A percentile compares a stretch with the other conserved stretches of the same genome.
These are phyloP conservation scores for Apophysomyces elegans DNA, from an alignment of 371 early-diverging fungal genomes.

Conservation along the genomic window DNA sequence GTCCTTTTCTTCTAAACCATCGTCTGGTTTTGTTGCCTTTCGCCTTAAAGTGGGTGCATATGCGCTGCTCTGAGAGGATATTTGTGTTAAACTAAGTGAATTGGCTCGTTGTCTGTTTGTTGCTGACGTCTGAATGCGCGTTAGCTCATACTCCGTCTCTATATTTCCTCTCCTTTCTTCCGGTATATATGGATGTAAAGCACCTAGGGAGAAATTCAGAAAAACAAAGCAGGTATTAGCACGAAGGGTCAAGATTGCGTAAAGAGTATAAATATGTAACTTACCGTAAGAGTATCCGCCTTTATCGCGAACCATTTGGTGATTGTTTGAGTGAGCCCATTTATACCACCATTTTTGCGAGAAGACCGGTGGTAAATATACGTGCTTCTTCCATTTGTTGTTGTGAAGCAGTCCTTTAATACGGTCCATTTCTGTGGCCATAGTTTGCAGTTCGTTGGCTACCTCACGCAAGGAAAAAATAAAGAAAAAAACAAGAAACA, in stretches of 20 bases:
- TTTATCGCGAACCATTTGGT: conserved; percentile 47
- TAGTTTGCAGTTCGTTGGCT: conserved; percentile 55
- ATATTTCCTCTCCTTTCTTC: conserved; percentile 27
- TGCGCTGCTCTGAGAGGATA: background rate
- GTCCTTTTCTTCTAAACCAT: background rate
- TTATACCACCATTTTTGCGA: conserved; percentile 59
- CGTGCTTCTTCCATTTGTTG: conserved; percentile 24
- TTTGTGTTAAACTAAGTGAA: background rate
- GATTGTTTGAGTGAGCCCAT: conserved; percentile 50
- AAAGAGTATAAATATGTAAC: background rate
- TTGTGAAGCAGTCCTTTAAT: conserved; percentile 37
- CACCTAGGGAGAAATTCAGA: conserved; percentile 14
- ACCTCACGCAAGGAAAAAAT: conserved; percentile 65
- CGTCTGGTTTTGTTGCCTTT: background rate
- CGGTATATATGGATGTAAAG: conserved; percentile 28
- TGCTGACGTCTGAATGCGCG: conserved; percentile 29
- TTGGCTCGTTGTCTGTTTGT: conserved; percentile 4
- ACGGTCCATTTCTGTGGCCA: conserved; percentile 50
- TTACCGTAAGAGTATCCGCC: conserved; percentile 47
- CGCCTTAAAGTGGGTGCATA: background rate
- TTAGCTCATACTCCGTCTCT: conserved; percentile 39
- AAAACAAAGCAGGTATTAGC: background rate
- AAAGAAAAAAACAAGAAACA: conserved; percentile 70
- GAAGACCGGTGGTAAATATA: conserved; percentile 58
- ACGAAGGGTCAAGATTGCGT: background rate